Evolutionary conservation across 208 protist species (phyloP).

Genomic region (Acanthamoeba royreba): DNA sequence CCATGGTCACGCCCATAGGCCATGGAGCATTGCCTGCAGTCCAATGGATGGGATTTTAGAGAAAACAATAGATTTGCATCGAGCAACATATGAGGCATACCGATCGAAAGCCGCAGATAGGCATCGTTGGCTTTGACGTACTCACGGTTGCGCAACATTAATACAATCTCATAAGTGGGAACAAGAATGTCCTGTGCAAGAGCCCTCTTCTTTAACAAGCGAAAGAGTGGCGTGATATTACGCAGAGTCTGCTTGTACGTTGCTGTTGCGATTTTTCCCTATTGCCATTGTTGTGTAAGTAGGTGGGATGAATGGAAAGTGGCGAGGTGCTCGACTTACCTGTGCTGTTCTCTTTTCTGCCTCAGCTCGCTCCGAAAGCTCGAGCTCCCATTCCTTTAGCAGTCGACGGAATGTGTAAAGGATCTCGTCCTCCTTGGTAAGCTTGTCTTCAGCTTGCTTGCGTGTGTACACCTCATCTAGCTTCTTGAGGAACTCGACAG

Average conservation of each 20-base stretch:
- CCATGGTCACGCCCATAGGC: constrained; percentile 84
- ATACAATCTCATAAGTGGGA: neutral
- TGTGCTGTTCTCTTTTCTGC: neutral
- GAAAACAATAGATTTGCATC: neutral
- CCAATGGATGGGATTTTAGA: no score
- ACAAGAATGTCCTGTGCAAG: neutral
- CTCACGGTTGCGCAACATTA: neutral
- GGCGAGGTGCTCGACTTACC: neutral
- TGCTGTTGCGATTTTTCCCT: neutral
- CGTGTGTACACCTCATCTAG: neutral
- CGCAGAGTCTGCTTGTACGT: neutral
- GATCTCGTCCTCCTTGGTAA: neutral
- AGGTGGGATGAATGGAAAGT: neutral
- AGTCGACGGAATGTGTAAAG: neutral
- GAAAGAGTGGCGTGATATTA: neutral
- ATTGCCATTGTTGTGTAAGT: neutral
- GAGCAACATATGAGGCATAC: neutral
- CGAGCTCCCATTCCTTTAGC: neutral
- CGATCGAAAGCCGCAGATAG: constrained; percentile 75
- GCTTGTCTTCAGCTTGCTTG: neutral
- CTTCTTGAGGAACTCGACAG: neutral
- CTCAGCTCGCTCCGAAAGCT: neutral
- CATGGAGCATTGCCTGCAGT: constrained; percentile 69
- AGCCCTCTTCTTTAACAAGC: neutral
- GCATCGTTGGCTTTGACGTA: constrained; percentile 71